These are phyloP conservation scores for Phylloboletellus chloephorus DNA, from an alignment of 1,284 basidiomycete species.

Conservation along the genomic window DNA sequence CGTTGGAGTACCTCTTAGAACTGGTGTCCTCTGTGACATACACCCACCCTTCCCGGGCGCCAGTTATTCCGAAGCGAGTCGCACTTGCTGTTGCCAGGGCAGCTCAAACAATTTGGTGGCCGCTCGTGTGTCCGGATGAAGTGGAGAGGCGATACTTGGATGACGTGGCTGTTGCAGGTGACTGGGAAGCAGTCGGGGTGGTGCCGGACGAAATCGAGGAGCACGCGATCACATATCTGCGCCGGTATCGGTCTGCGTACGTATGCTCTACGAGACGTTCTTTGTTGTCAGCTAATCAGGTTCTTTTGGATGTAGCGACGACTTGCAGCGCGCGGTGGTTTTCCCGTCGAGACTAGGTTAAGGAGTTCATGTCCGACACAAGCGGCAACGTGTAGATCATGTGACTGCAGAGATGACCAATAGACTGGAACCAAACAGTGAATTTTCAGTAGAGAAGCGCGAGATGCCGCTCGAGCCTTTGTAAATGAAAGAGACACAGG, in stretches of 20 bases:
- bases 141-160: slow-evolving; percentile 84
- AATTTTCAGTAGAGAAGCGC: slow-evolving; percentile 22
- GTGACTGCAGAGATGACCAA: slow-evolving; percentile 19
- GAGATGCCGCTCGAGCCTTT: slow-evolving; percentile 24
- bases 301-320: slow-evolving; percentile 37
- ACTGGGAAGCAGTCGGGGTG: slow-evolving; percentile 62
- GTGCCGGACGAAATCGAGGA: slow-evolving; percentile 85
- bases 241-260: slow-evolving; percentile 82
- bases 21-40: slow-evolving; percentile 81
- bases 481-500: slow-evolving; percentile 25
- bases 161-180: slow-evolving; percentile 62
- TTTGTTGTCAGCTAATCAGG: slow-evolving; percentile 15
- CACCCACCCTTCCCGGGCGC: slow-evolving; percentile 60
- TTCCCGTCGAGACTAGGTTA: slow-evolving; percentile 36
- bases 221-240: slow-evolving; percentile 86
- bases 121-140: slow-evolving; percentile 87
- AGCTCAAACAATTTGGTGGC: slow-evolving; percentile 88
- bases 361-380: slow-evolving; percentile 25
- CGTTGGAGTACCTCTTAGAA: slow-evolving; percentile 79
- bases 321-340: slow-evolving; percentile 49
- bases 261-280: slow-evolving; percentile 30
- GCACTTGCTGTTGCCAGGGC: slow-evolving; percentile 63
- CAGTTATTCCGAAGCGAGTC: slow-evolving; percentile 74
- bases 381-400: slow-evolving; percentile 21
- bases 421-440: slow-evolving; percentile 22